Conservation (phyloP, 2,329 filamentous ascomycete genomes). For the Ophiostoma himal-ulmi region DNA sequence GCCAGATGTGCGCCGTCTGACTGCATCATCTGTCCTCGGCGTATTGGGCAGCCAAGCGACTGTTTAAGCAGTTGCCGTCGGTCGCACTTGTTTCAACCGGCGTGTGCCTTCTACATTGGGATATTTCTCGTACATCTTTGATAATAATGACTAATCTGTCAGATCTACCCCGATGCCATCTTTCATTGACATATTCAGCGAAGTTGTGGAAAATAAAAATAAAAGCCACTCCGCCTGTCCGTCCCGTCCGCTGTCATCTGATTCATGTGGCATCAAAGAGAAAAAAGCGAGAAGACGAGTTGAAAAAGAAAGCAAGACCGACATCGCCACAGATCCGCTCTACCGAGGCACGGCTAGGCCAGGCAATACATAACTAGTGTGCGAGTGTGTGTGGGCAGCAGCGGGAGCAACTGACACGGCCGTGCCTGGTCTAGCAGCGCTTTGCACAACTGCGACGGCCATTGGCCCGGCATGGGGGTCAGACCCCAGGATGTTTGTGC, state of each 20-base stretch:
- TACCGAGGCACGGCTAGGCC: constrained; percentile 23
- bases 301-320: neutral
- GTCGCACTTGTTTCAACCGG: neutral
- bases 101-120: neutral
- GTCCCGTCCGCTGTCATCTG: neutral
- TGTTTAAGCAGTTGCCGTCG: neutral
- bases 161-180: neutral
- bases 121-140: neutral
- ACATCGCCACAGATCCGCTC: constrained; percentile 20
- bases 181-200: neutral
- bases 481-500: neutral
- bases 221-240: constrained; percentile 15
- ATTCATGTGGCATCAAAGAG: neutral
- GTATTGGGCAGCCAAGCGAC: neutral
- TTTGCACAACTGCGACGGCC: constrained; percentile 4
- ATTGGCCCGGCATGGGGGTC: constrained; percentile 8
- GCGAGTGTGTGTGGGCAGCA: neutral
- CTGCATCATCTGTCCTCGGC: neutral
- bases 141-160: neutral
- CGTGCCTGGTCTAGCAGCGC: neutral
- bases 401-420: neutral
- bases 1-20: neutral
- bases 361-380: neutral
- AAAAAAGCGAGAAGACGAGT: neutral
- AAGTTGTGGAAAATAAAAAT: neutral